Evolutionary conservation across 176 grass and related monocot species (phyloP).

Genomic region (Guadua angustifolia): DNA sequence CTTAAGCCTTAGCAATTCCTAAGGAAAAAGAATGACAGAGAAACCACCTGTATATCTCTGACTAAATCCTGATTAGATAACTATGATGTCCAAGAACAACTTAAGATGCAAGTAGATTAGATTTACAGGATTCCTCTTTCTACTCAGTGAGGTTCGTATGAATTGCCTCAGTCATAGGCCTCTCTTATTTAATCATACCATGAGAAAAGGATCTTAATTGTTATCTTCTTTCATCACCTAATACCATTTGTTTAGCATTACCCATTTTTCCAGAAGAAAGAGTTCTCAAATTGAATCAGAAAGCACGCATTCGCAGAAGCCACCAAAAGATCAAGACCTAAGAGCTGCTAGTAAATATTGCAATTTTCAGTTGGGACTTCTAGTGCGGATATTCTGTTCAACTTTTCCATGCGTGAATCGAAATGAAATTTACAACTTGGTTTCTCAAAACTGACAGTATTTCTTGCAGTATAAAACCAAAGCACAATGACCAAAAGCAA

Average conservation of each 20-base stretch:
- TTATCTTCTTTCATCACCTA: not conserved
- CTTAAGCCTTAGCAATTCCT: not conserved
- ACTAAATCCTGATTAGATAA: not conserved
- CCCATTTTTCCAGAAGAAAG: not conserved
- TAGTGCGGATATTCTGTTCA: not conserved
- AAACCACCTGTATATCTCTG: not conserved
- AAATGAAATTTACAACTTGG: not conserved
- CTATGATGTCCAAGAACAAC: not conserved
- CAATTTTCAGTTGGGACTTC: not conserved
- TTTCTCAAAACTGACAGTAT: not conserved
- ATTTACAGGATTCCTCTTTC: not conserved
- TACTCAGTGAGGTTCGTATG: not conserved
- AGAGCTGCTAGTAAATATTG: not conserved
- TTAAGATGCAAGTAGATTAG: not conserved
- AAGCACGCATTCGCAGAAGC: not conserved
- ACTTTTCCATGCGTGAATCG: not conserved
- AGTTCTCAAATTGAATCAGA: not conserved
- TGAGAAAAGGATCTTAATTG: not conserved
- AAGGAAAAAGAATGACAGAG: not conserved
- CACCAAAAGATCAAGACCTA: not conserved
- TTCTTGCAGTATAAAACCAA: not conserved
- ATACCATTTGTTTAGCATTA: not conserved
- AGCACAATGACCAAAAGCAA: not conserved
- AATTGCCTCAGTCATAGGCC: not conserved
- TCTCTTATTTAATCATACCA: conserved; percentile 12